Conservation (phyloP, 106 monocot genomes). For the Allium sativum region DNA sequence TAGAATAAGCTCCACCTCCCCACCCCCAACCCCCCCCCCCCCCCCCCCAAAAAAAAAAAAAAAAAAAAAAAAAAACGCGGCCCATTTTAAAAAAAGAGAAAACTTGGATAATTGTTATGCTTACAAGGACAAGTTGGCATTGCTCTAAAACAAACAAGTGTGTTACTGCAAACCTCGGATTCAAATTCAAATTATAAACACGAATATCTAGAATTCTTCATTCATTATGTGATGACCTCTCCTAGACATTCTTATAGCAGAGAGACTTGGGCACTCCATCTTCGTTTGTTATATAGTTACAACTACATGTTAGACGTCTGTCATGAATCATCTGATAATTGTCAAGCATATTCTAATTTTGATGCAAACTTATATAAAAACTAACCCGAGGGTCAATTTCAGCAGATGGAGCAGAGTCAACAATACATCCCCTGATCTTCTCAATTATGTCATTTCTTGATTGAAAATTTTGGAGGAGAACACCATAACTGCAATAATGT, state of each 20-base stretch:
- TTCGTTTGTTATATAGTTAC: not conserved
- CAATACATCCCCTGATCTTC: slow-evolving; percentile 82
- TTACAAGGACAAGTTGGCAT: too few species aligned
- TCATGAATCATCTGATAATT: not conserved
- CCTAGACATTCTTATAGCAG: not conserved
- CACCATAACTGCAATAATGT: slow-evolving; percentile 63
- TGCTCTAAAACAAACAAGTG: too few species aligned
- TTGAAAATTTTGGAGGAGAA: slow-evolving; percentile 58
- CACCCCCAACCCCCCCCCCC: too few species aligned
- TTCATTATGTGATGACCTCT: too few species aligned
- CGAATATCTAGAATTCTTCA: too few species aligned
- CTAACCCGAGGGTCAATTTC: slow-evolving; percentile 76
- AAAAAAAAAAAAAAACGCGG: too few species aligned
- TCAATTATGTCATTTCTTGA: slow-evolving; percentile 51
- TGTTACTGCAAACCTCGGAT: too few species aligned
- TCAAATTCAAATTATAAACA: too few species aligned
- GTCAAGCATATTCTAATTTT: not conserved
- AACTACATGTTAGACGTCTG: not conserved
- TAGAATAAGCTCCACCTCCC: too few species aligned
- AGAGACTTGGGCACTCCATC: not conserved
- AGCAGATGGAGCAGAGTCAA: slow-evolving; percentile 82
- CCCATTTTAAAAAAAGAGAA: too few species aligned
- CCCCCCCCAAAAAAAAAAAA: too few species aligned
- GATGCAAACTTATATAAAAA: slow-evolving; percentile 1
- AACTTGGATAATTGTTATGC: too few species aligned